These are phyloP conservation scores for Hypseocharis bilobata DNA, from an alignment of 441 rosid species.

Conservation along the genomic window DNA sequence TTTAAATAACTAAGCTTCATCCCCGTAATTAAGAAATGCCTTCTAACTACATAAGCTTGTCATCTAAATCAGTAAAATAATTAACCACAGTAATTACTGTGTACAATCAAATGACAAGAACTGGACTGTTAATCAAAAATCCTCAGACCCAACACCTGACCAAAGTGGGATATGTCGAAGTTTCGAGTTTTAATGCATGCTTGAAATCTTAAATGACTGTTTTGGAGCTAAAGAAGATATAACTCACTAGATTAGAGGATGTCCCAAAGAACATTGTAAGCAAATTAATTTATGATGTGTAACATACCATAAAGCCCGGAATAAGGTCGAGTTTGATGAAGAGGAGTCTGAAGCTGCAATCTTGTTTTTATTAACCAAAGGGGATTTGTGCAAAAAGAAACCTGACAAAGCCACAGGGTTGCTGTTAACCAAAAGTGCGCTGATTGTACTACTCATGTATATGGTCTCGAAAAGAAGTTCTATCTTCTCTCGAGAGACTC, in stretches of 20 bases:
- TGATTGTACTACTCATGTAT: constrained; percentile 4
- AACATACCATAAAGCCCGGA: constrained; percentile 72
- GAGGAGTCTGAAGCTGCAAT: constrained; percentile 83
- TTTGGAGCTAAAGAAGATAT: constrained; percentile 23
- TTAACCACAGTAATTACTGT: background rate
- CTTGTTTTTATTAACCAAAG: constrained; percentile 93
- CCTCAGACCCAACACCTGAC: background rate
- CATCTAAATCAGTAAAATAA: background rate
- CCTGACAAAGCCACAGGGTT: constrained; percentile 37
- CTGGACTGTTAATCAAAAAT: background rate
- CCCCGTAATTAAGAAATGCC: background rate
- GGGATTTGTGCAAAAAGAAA: constrained; percentile 80
- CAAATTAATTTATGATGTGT: constrained; percentile 30
- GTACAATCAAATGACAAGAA: background rate
- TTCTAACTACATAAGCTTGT: background rate
- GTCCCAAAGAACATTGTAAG: constrained; percentile 27
- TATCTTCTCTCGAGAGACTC: background rate
- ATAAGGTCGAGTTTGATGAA: constrained; percentile 59
- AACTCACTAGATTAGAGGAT: constrained; percentile 22
- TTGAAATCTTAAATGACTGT: background rate
- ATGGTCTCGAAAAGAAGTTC: background rate
- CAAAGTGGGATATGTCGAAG: background rate
- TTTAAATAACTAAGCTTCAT: background rate
- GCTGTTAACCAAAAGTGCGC: constrained; percentile 4
- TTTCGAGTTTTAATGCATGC: background rate